A percentile compares a stretch with the other conserved stretches of the same genome.
Conservation (phyloP, 495 filamentous ascomycete genomes). For the Aspergillus coremiiformis region DNA sequence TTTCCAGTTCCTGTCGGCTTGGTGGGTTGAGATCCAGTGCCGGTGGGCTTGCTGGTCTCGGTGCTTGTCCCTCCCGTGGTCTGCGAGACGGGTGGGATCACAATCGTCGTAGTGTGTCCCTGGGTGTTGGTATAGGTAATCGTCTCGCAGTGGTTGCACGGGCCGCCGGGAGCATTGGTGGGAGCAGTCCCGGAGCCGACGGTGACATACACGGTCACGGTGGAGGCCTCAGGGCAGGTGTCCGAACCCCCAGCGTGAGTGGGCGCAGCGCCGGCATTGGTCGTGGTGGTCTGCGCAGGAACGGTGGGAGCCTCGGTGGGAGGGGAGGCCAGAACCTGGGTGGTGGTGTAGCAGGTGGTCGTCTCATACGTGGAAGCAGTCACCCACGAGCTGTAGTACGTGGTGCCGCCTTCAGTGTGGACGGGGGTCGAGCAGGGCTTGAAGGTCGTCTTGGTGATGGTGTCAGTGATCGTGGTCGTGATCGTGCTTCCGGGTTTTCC, state of each 20-base stretch:
- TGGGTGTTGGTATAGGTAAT: conserved; percentile 6
- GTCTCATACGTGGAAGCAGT: background rate
- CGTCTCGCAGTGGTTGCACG: conserved; percentile 1
- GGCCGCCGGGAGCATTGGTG: background rate
- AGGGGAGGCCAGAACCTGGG: background rate
- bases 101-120: conserved; percentile 1
- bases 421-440: conserved; percentile 4
- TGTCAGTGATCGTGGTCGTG: conserved; percentile 3
- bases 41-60: background rate
- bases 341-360: conserved; percentile 5
- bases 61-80: no score
- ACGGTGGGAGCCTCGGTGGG: background rate
- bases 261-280: background rate
- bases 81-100: background rate
- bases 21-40: background rate
- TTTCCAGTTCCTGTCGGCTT: background rate
- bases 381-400: conserved; percentile 5
- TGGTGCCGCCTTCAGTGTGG: conserved; percentile 1
- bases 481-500: background rate
- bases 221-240: background rate
- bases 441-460: conserved; percentile 4
- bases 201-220: background rate
- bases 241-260: background rate
- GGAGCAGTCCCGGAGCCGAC: background rate
- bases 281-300: background rate